Base-by-base conservation (phyloP, 164 flowering plant species). In the Aristolochia californica region DNA sequence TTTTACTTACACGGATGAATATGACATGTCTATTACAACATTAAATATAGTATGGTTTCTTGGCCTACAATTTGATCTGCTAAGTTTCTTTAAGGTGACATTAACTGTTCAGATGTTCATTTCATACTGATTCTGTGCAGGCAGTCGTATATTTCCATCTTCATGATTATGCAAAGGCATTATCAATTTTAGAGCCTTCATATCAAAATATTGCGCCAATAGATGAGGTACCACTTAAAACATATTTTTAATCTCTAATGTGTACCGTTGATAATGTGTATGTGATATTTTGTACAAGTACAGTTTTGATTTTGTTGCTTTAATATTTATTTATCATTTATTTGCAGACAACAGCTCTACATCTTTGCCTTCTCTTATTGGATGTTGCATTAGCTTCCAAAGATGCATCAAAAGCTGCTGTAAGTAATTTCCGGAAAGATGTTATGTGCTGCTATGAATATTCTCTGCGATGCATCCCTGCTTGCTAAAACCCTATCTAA, bases 191-290 rank as follows among this genome's bases (percentile, higher is more conserved):
- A 69, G 96, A 84, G 62, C 81, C 86, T 11, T 70, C 88, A 27
- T 94, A 71, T 75, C 84, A 82, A 66, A 94, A 88, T 64, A 86
- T 88, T 62, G 95, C 77, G 66, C 96, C 94, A 0, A 77, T 94
- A 57, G 87, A 84, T 62, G 96, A 88, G 97, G 99, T 94, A 66
- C 5, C 21, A 18, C 51, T 45, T 1, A 16, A 14, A 28, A 14
- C 1, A 17, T 60, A 38, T 45, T 43, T 4, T 2, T 20, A 18
- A 13, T 44, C 2, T 27, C 5, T 34, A 28, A 40, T 50, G 13
- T 53, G 55, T 48, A 48, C 22, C 1, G 22, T 48, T 48, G 22
- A 18, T 34, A 9, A 34, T 34, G 40, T 2, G 40, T 8, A 34
- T 34, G 9, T 34, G 40, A 34, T n/a, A n/a, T n/a, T 34, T 34